Percentiles rank a stretch among this genome's conserved stretches.
Conservation (phyloP, 257 asterid species). For the Solanum pimpinellifolium region DNA sequence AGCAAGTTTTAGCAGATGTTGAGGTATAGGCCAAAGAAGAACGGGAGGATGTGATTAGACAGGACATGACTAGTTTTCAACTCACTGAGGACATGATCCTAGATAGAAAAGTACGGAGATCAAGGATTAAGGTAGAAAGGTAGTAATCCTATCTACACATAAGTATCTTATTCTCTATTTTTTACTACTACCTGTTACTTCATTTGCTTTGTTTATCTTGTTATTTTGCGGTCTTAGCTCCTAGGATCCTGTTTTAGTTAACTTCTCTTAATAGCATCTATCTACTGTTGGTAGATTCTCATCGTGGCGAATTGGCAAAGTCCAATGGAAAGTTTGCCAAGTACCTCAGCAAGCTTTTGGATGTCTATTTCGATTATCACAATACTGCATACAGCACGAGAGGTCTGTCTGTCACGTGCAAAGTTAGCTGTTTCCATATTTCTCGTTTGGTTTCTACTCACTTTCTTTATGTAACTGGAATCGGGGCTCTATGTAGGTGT, state of each 20-base stretch:
- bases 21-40: neutral
- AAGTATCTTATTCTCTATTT: neutral
- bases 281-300: constrained; percentile 33
- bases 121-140: neutral
- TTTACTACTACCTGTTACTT: neutral
- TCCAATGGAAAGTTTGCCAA: constrained; percentile 62
- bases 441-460: neutral
- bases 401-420: constrained; percentile 47
- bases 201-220: neutral
- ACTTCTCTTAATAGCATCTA: neutral
- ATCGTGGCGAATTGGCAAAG: constrained; percentile 52
- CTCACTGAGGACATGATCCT: neutral
- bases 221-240: neutral
- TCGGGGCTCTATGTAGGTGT: constrained; percentile 40
- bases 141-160: neutral
- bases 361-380: constrained; percentile 65
- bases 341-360: constrained; percentile 70
- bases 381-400: constrained; percentile 65
- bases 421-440: neutral
- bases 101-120: neutral
- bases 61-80: neutral
- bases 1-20: neutral
- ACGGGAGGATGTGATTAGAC: neutral
- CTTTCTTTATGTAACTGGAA: neutral
- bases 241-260: neutral